Evolutionary conservation across 495 filamentous ascomycete genomes (phyloP).

Genomic region (Pseudoneurospora amorphoporcata): DNA sequence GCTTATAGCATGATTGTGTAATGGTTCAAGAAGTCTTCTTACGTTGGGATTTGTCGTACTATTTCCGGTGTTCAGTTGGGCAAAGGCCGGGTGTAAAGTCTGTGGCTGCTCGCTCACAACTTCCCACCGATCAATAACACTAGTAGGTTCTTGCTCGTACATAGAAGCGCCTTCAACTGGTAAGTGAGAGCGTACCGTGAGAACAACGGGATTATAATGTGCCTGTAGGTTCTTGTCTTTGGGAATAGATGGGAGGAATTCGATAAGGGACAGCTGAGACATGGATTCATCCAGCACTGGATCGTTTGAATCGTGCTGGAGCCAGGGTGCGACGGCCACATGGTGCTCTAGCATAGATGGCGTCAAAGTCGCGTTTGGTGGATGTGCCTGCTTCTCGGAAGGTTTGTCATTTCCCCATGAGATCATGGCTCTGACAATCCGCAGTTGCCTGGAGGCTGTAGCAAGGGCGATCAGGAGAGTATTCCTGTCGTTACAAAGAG

Average conservation of each 20-base stretch:
- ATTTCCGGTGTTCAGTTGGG: constrained; percentile 56
- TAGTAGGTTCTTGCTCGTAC: constrained; percentile 50
- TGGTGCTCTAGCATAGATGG: constrained; percentile 39
- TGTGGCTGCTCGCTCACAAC: constrained; percentile 48
- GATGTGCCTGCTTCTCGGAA: constrained; percentile 28
- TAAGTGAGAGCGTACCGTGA: constrained; percentile 62
- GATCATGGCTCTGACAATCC: constrained; percentile 49
- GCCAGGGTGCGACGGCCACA: constrained; percentile 40
- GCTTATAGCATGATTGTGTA: not conserved
- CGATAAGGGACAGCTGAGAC: constrained; percentile 52
- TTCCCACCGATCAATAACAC: constrained; percentile 69
- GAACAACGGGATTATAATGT: constrained; percentile 43
- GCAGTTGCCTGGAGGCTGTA: constrained; percentile 56
- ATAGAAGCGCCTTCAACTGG: constrained; percentile 36
- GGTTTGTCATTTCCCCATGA: constrained; percentile 36
- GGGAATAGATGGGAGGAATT: constrained; percentile 52
- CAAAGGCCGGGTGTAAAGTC: constrained; percentile 60
- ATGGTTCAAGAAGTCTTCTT: not conserved
- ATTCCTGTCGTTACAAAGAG: constrained; percentile 65
- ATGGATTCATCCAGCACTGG: constrained; percentile 42
- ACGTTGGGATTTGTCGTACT: constrained; percentile 11
- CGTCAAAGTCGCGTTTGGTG: constrained; percentile 23
- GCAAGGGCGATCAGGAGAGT: constrained; percentile 53
- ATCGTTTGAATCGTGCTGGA: constrained; percentile 30
- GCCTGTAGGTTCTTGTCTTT: constrained; percentile 20